Base-by-base conservation (phyloP, 177 flowering plant species). In the Vitis hybrid region DNA sequence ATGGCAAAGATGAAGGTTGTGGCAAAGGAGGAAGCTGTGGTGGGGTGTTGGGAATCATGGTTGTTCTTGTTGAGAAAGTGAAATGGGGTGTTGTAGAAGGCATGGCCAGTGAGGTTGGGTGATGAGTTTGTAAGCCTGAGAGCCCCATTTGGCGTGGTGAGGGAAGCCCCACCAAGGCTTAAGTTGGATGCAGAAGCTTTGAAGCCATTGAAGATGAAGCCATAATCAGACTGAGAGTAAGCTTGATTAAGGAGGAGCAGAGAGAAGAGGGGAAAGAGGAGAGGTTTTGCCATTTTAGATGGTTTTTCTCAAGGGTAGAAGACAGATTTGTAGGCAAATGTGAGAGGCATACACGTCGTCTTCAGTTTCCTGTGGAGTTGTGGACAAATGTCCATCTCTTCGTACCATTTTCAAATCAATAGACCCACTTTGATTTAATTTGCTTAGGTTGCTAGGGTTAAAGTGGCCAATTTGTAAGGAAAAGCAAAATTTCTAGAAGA, bases 131-230 rank as follows among this genome's bases (percentile, higher is more conserved):
- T 85, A 70, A 85, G 83, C 58, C 68, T 70, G 1, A 82, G 77
- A 10, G 63, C 58, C 5, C 84, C 86, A 14, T 21, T 52, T 4
- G 71, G 56, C n/a, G 69, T 78, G 66, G 77, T 52, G 30, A 58
- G 10, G 2, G 85, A 19, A 6, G 77, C 64, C 35, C 75, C 81
- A 1, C 60, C 60, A 0, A 56, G 65, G 59, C 5, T 63, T 19
- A 83, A 66, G 6, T 70, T 60, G 12, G 18, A 2, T 2, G 66
- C 61, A 3, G 59, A 48, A 5, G 14, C 67, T 6, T 65, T 73
- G 72, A 83, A 81, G 3, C 85, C 86, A 18, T 78, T 55, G 81
- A 76, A 85, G 65, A 75, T 66, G 77, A 81, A 81, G 4, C 18
- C 55, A 30, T 24, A 24, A 8, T 8, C 6, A 10, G 35, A 35